Percentiles rank a stretch among this genome's conserved stretches.
Conservation (phyloP, 805 yeast species). For the Vanderwaltozyma verrucispora region DNA sequence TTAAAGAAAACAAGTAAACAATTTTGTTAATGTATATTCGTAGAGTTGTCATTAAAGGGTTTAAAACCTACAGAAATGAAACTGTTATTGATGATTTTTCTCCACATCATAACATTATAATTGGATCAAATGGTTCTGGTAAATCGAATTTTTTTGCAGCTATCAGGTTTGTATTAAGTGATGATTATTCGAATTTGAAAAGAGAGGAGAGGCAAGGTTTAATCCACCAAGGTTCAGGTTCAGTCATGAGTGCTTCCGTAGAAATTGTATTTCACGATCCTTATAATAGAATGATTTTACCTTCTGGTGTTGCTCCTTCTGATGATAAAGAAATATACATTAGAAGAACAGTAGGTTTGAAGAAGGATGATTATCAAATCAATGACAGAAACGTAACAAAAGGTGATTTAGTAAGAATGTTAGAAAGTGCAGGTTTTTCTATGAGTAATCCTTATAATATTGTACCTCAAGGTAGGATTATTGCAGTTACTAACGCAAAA, state of each 20-base stretch:
- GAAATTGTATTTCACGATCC: conserved; percentile 79
- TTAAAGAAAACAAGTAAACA: no score
- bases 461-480: conserved; percentile 93
- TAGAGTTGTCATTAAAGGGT: conserved; percentile 74
- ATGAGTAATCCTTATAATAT: conserved; percentile 87
- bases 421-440: conserved; percentile 90
- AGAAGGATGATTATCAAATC: conserved; percentile 82
- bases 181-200: conserved; percentile 75
- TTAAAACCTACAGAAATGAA: conserved; percentile 82
- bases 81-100: conserved; percentile 69
- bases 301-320: conserved; percentile 27
- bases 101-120: conserved; percentile 75
- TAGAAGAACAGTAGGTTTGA: conserved; percentile 85
- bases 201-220: conserved; percentile 80
- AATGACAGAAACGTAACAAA: conserved; percentile 73
- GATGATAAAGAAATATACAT: conserved; percentile 52
- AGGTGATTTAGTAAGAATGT: conserved; percentile 65
- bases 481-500: conserved; percentile 79
- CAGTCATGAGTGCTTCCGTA: conserved; percentile 86
- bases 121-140: conserved; percentile 95
- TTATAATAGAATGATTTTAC: conserved; percentile 64
- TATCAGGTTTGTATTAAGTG: conserved; percentile 81
- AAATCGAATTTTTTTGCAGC: conserved; percentile 95
- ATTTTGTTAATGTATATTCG: conserved; percentile 39
- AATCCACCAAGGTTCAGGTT: conserved; percentile 83